Evolutionary conservation across 2,329 filamentous ascomycete species (phyloP), one percentile per base, ranked within the genome.

Genomic region (Lojkania enalia): DNA sequence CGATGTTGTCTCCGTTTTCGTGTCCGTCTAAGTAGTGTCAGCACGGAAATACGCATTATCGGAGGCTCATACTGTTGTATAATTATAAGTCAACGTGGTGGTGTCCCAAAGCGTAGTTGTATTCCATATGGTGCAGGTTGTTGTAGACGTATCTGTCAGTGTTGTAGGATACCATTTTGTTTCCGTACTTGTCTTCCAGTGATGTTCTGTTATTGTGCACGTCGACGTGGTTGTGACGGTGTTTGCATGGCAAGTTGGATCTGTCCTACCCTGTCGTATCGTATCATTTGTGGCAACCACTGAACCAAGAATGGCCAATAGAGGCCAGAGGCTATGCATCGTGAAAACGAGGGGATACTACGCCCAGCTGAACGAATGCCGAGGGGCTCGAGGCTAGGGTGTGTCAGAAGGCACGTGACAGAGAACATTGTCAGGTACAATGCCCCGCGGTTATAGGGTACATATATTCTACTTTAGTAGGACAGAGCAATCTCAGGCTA

Each of bases 291-390:
- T 52, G 20, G 59, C 62, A 27, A 48, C 30, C 18, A 50, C 58
- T 27, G 55, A 41, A 31, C 54, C 49, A 35, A 49, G 51, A 39
- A 64, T 40, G 25, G 54, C 63, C 48, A 67, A 39, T 15, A 64
- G 38, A 39, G 52, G 45, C 55, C 52, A 60, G 42, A 60, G 20
- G 32, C 42, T 50, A 35, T 54, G 63, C 66, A 69, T 69, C 16
- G 18, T 63, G 56, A 39, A 42, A 66, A 58, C 50, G 59, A 63
- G 40, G 42, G 61, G 58, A 52, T 57, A 56, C 44, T 58, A 51
- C 48, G 52, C 52, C n/a, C 49, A 48, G 52, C 48, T 54, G 50
- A 62, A 55, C 44, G 54, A 66, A 40, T 55, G 57, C 49, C 47
- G 57, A 49, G 49, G 51, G 46, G 52, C 52, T 48, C 42, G 45